These are phyloP conservation scores for Dothiorella sarmentorum DNA, from an alignment of 2,329 filamentous ascomycete genomes.

Conservation along the genomic window DNA sequence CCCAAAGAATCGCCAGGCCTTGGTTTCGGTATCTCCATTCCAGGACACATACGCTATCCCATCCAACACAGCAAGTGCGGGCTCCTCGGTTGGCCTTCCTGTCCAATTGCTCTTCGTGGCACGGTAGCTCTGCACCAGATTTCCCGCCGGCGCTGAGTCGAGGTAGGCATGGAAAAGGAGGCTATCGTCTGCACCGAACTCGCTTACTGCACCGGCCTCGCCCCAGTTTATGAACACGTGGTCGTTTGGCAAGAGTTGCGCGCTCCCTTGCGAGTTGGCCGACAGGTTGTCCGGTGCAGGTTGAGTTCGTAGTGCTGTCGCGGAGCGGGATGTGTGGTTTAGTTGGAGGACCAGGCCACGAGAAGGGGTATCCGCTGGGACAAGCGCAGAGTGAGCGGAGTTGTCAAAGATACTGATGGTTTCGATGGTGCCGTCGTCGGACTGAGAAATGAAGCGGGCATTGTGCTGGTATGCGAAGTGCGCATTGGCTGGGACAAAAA, in stretches of 20 bases:
- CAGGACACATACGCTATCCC: slow-evolving; percentile 24
- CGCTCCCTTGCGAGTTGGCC: slow-evolving; percentile 38
- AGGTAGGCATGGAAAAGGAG: slow-evolving; percentile 42
- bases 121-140: slow-evolving; percentile 37
- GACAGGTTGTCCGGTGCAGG: slow-evolving; percentile 34
- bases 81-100: slow-evolving; percentile 22
- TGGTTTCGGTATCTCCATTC: slow-evolving; percentile 27
- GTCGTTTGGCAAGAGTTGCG: slow-evolving; percentile 41
- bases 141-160: slow-evolving; percentile 17
- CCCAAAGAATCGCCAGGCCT: slow-evolving; percentile 27
- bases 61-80: slow-evolving; percentile 20
- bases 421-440: slow-evolving; percentile 19
- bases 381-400: slow-evolving; percentile 23
- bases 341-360: slow-evolving; percentile 41
- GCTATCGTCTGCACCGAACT: slow-evolving; percentile 42
- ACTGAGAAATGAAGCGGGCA: slow-evolving; percentile 38
- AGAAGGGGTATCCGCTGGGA: slow-evolving; percentile 20
- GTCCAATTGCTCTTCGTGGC: slow-evolving; percentile 29
- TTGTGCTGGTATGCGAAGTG: slow-evolving; percentile 53
- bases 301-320: slow-evolving; percentile 41
- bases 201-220: slow-evolving; percentile 47
- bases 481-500: slow-evolving; percentile 41
- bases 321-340: slow-evolving; percentile 43
- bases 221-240: slow-evolving; percentile 51
- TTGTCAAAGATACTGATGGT: slow-evolving; percentile 40